A percentile compares a stretch with the other conserved stretches of the same genome.
Evolutionary conservation across 768 basidiomycete genomes (phyloP).

Genomic region (Termitomyces heimii): DNA sequence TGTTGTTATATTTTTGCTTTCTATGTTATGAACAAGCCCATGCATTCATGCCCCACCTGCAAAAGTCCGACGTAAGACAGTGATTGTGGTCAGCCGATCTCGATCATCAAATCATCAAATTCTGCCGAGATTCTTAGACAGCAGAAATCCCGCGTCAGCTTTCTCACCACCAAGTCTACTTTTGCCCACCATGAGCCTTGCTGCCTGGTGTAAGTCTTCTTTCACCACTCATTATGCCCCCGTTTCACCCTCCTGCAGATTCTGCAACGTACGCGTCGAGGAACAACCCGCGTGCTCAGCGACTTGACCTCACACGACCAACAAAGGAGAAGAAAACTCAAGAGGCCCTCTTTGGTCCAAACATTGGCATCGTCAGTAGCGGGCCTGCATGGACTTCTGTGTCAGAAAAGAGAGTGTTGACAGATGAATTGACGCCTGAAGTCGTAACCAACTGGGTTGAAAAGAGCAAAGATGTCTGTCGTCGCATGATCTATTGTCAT

Average conservation of each 20-base stretch:
- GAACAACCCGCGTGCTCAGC: neutral
- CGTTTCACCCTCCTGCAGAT: neutral
- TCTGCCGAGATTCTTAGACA: conserved; percentile 9
- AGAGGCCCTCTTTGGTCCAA: conserved; percentile 88
- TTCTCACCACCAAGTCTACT: neutral
- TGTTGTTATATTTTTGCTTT: conserved; percentile 19
- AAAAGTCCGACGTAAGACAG: conserved; percentile 3
- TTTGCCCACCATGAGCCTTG: conserved; percentile 17
- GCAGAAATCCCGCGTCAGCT: conserved; percentile 7
- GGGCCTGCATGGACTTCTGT: conserved; percentile 67
- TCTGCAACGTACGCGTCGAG: neutral
- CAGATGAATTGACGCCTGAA: conserved; percentile 76
- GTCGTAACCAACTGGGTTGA: conserved; percentile 80
- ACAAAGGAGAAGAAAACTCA: conserved; percentile 55
- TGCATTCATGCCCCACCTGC: conserved; percentile 7
- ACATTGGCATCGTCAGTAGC: conserved; percentile 69
- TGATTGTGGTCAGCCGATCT: conserved; percentile 9
- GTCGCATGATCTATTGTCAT: neutral
- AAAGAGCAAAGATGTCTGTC: conserved; percentile 77
- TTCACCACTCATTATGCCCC: neutral
- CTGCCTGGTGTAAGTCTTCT: conserved; percentile 30
- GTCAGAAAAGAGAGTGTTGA: conserved; percentile 55
- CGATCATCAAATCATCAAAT: neutral
- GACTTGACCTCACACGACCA: neutral
- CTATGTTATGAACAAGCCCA: conserved; percentile 22